phyloP scores from a whole-genome alignment of 2,329 filamentous ascomycete genomes.

The Dactylellina haptotyla region DNA sequence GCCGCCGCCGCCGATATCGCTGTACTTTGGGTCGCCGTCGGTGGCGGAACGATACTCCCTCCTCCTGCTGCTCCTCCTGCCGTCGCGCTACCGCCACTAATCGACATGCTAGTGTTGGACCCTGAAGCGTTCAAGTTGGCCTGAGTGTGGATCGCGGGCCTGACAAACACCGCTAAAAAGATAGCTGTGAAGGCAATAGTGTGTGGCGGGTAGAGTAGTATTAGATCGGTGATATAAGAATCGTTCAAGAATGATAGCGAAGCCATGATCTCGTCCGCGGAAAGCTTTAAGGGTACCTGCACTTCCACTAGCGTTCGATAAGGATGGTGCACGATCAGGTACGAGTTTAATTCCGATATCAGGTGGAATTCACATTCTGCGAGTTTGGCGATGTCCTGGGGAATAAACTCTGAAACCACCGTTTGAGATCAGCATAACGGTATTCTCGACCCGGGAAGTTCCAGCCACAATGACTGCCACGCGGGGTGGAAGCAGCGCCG shows the following conservation, averaged over 20 bases:
- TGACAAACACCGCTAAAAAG: constrained; percentile 82
- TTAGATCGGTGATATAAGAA: constrained; percentile 90
- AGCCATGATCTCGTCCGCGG: constrained; percentile 79
- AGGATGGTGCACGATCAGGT: constrained; percentile 89
- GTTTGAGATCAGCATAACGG: constrained; percentile 50
- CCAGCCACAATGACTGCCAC: constrained; percentile 49
- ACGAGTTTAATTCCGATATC: constrained; percentile 89
- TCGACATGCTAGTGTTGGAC: constrained; percentile 58
- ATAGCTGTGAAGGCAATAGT: constrained; percentile 87
- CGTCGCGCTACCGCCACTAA: constrained; percentile 56
- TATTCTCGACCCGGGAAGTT: no score
- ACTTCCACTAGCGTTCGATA: constrained; percentile 82
- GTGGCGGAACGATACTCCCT: constrained; percentile 58
- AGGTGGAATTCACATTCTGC: constrained; percentile 94
- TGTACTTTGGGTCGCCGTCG: constrained; percentile 51
- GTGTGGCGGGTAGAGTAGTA: constrained; percentile 84
- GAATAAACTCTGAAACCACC: constrained; percentile 71
- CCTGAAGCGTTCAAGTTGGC: constrained; percentile 63
- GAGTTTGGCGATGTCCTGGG: constrained; percentile 81
- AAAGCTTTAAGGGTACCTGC: constrained; percentile 74
- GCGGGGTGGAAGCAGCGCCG: constrained; percentile 2
- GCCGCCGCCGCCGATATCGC: constrained; percentile 35
- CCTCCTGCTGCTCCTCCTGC: constrained; percentile 58
- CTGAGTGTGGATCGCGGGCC: constrained; percentile 67
- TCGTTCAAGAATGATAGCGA: constrained; percentile 90